Percentiles rank a stretch among this genome's conserved stretches.
phyloP scores from a whole-genome alignment of 106 monocot species.

The Amphibolis antarctica region DNA sequence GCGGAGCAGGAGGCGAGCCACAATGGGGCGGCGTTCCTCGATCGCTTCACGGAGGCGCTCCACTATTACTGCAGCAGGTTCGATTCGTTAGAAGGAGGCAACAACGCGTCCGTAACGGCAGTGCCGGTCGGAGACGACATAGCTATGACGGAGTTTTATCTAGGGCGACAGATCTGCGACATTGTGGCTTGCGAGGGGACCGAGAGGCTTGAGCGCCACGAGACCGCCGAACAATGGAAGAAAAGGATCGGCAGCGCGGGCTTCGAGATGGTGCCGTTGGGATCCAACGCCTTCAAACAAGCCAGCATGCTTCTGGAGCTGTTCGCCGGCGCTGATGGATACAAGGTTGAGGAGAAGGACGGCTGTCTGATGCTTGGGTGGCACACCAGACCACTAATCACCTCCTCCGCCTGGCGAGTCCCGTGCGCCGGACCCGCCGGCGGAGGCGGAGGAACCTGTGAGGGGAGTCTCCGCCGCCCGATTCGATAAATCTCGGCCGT shows the following conservation, averaged over 20 bases:
- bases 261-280: conserved; percentile 25
- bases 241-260: conserved; percentile 29
- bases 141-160: conserved; percentile 50
- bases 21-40: conserved; percentile 46
- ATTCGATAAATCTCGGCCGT: no score
- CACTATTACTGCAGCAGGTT: conserved; percentile 93
- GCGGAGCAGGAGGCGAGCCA: conserved; percentile 80
- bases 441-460: no score
- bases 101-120: neutral
- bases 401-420: conserved; percentile 54
- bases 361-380: conserved; percentile 56
- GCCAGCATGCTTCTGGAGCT: conserved; percentile 61
- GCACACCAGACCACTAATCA: conserved; percentile 52
- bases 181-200: conserved; percentile 54
- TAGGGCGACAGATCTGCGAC: conserved; percentile 53
- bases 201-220: conserved; percentile 55
- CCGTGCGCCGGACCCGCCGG: no score
- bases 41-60: conserved; percentile 57
- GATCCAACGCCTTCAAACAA: conserved; percentile 60
- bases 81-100: conserved; percentile 48
- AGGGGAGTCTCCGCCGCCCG: no score
- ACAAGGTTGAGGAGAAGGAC: conserved; percentile 46
- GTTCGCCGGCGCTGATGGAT: conserved; percentile 63
- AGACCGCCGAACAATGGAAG: conserved; percentile 45
- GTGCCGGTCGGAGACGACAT: conserved; percentile 14